Evolutionary conservation across 2,329 filamentous ascomycete species (phyloP), one percentile per base, ranked within the genome.

Genomic region (Colletotrichum agaves): DNA sequence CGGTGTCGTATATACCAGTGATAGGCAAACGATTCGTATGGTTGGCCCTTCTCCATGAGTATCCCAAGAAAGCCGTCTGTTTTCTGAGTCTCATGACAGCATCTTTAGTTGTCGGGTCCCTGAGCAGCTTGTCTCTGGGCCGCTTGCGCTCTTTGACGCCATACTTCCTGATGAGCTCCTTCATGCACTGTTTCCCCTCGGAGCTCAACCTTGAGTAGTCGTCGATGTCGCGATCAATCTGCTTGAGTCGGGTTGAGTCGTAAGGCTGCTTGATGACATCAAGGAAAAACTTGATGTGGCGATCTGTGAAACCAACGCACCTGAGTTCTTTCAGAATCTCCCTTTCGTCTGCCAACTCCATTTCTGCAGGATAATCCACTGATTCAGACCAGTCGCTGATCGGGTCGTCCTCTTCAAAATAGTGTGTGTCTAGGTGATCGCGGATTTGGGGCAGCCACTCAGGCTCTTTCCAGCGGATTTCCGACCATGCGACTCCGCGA

Each of bases 341-440:
- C 10, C 69, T 46, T 5, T 12, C 50, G 31, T 50, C 41, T 17
- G 44, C 44, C 13, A 7, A 23, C 15, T 39, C 35, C 19, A 55
- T 46, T 13, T 2, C 23, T 23, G 37, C n/a, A 33, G 35, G 27
- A 27, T 35, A 37, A 19, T 61, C 59, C 43, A 77, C 61, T 5
- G 85, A 87, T 31, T 84, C 83, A 2, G 86, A 83, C 83, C 85
- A 83, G 73, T 91, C 89, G 37, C 87, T 88, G 58, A 95, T 88
- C 31, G 90, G 84, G 44, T 92, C 89, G 71, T 93, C 92, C 56
- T 94, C 91, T 66, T 97, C 93, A 75, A 98, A 98, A 76, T 97
- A 98, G 73, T 91, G 93, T 1, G 94, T 96, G 75, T 94, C 92
- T 58, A 92, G 90, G 70, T 85, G 82, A 33, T 83, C 82, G 43